Evolutionary conservation across 345 rosid genomes (phyloP).

Genomic region (Euphorbia peplus): DNA sequence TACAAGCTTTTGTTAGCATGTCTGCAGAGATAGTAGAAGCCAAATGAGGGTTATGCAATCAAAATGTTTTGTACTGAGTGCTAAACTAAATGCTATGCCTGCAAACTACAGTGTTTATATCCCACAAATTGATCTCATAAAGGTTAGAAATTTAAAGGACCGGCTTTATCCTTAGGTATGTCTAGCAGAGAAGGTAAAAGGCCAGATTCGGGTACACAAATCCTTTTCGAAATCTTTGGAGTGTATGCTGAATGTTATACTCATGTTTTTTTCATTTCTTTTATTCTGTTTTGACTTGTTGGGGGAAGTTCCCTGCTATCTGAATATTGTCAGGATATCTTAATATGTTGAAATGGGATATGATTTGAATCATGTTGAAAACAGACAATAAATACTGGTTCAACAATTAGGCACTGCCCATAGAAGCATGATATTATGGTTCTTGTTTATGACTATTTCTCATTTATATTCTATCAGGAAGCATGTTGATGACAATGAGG

Average conservation of each 20-base stretch:
- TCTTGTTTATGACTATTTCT: constrained; percentile 8
- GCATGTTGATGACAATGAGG: constrained; percentile 39
- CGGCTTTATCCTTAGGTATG: no score
- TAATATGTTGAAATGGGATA: neutral
- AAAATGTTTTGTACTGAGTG: no score
- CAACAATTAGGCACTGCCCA: neutral
- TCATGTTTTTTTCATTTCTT: neutral
- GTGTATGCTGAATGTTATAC: neutral
- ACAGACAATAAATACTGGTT: neutral
- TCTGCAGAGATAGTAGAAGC: neutral
- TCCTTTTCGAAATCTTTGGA: neutral
- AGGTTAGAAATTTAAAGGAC: no score
- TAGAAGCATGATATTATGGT: neutral
- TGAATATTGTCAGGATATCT: neutral
- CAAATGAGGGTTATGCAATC: neutral
- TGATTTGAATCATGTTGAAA: neutral
- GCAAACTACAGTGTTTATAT: no score
- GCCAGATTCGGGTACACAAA: neutral
- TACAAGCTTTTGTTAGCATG: neutral
- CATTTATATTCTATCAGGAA: constrained; percentile 7
- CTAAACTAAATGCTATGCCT: no score
- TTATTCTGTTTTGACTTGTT: neutral
- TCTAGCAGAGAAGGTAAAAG: no score
- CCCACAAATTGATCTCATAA: no score
- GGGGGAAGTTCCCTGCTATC: neutral